Evolutionary conservation across 2,329 filamentous ascomycete species (phyloP).

Genomic region (Dothidotthia symphoricarpi): DNA sequence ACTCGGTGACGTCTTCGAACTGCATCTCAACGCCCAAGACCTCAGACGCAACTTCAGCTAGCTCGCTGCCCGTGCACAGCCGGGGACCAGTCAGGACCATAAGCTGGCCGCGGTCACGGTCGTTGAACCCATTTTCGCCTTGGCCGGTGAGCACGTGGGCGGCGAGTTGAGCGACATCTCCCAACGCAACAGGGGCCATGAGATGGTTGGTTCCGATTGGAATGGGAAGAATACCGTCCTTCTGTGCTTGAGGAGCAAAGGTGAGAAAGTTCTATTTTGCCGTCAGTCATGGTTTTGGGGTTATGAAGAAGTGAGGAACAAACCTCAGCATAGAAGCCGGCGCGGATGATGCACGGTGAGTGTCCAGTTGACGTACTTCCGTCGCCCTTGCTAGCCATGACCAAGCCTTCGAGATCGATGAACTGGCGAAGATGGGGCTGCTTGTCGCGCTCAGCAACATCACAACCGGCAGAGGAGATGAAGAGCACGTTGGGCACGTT

Average conservation of each 20-base stretch:
- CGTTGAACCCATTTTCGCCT: slow-evolving; percentile 52
- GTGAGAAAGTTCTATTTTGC: slow-evolving; percentile 47
- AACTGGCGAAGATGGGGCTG: slow-evolving; percentile 54
- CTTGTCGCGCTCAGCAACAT: slow-evolving; percentile 50
- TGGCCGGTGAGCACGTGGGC: slow-evolving; percentile 51
- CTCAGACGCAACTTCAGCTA: slow-evolving; percentile 49
- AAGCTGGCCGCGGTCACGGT: slow-evolving; percentile 53
- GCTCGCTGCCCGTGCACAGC: slow-evolving; percentile 49
- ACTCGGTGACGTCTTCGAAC: slow-evolving; percentile 47
- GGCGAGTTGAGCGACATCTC: slow-evolving; percentile 50
- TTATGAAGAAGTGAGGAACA: neutral
- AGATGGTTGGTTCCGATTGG: slow-evolving; percentile 52
- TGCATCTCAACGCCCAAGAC: slow-evolving; percentile 42
- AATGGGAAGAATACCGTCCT: slow-evolving; percentile 48
- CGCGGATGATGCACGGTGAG: slow-evolving; percentile 48
- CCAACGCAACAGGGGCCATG: slow-evolving; percentile 50
- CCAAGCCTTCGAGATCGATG: slow-evolving; percentile 49
- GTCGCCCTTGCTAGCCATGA: slow-evolving; percentile 49
- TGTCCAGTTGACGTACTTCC: slow-evolving; percentile 31
- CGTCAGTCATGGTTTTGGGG: neutral
- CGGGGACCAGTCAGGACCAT: slow-evolving; percentile 54
- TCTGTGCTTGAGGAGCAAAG: slow-evolving; percentile 49
- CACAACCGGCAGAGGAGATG: slow-evolving; percentile 51
- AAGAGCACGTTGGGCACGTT: slow-evolving; percentile 49
- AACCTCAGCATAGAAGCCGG: slow-evolving; percentile 5